phyloP scores from a whole-genome alignment of 257 asterid genomes.

The Solanum bulbocastanum region DNA sequence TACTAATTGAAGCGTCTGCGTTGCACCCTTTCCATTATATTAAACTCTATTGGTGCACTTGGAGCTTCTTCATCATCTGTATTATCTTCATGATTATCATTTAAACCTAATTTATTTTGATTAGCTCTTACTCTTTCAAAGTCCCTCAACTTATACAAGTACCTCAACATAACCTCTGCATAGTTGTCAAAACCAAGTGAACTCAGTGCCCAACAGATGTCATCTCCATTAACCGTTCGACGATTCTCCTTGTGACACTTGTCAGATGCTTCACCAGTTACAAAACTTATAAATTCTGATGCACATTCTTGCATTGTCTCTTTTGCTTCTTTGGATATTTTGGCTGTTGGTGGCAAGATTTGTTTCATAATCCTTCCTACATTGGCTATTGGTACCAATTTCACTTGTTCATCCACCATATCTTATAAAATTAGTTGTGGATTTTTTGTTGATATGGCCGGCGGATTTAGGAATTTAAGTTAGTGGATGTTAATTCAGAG shows the following conservation, averaged over 20 bases:
- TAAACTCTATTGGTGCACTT: not conserved
- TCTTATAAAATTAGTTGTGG: not conserved
- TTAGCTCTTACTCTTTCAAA: slow-evolving; percentile 34
- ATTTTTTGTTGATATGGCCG: not conserved
- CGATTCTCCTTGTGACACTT: slow-evolving; percentile 61
- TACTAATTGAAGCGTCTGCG: not conserved
- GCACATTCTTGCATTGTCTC: slow-evolving; percentile 76
- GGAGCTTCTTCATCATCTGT: slow-evolving; percentile 2
- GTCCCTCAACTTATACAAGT: slow-evolving; percentile 51
- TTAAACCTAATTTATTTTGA: slow-evolving; percentile 7
- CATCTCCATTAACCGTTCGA: slow-evolving; percentile 68
- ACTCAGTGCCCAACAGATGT: slow-evolving; percentile 51
- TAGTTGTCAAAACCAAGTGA: slow-evolving; percentile 58
- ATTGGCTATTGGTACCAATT: slow-evolving; percentile 56
- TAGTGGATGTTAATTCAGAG: not conserved
- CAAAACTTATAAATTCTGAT: slow-evolving; percentile 64
- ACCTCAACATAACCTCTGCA: slow-evolving; percentile 43
- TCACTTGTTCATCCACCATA: not conserved
- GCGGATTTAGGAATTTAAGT: not conserved
- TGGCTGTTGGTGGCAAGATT: slow-evolving; percentile 49
- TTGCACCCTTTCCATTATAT: not conserved
- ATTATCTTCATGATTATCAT: not conserved
- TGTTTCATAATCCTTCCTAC: slow-evolving; percentile 74
- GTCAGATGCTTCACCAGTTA: slow-evolving; percentile 64
- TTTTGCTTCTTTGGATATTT: slow-evolving; percentile 67